Percentiles rank a stretch among this genome's conserved stretches.
Conservation (phyloP, 2,329 filamentous ascomycete genomes). For the Lachnellula arida region DNA sequence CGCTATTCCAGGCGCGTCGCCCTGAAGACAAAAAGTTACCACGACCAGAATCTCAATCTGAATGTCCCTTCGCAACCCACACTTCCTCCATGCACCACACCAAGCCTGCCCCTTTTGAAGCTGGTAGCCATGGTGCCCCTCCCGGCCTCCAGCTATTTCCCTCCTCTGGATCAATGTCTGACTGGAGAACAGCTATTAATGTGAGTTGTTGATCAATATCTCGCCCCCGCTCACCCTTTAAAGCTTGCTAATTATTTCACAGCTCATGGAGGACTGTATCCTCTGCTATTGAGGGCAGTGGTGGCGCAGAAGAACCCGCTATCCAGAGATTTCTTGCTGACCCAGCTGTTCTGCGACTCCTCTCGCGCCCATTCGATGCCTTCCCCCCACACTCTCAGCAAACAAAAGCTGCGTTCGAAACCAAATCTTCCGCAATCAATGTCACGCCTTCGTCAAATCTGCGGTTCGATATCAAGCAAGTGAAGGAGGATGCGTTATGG, state of each 20-base stretch:
- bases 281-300: slow-evolving; percentile 51
- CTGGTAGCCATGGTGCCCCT: slow-evolving; percentile 61
- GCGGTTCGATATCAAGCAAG: slow-evolving; percentile 67
- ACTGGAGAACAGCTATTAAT: slow-evolving; percentile 74
- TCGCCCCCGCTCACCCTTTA: not conserved
- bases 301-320: slow-evolving; percentile 54
- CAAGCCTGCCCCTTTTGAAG: slow-evolving; percentile 38
- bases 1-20: slow-evolving; percentile 1
- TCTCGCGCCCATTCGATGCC: slow-evolving; percentile 63
- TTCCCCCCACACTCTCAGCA: slow-evolving; percentile 60
- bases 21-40: slow-evolving; percentile 16
- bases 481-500: slow-evolving; percentile 85
- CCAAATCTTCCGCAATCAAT: slow-evolving; percentile 82
- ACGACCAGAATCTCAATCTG: not conserved
- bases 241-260: slow-evolving; percentile 14
- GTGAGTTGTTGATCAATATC: slow-evolving; percentile 45
- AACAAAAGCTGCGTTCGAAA: slow-evolving; percentile 70
- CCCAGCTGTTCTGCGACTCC: slow-evolving; percentile 59
- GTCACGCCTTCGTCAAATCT: slow-evolving; percentile 63
- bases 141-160: slow-evolving; percentile 70
- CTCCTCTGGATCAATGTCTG: slow-evolving; percentile 80
- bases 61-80: not conserved
- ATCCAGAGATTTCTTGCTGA: slow-evolving; percentile 65
- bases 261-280: slow-evolving; percentile 61
- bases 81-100: slow-evolving; percentile 27